Base-by-base conservation (phyloP, 306 rosid species). In the Morella rubra region DNA sequence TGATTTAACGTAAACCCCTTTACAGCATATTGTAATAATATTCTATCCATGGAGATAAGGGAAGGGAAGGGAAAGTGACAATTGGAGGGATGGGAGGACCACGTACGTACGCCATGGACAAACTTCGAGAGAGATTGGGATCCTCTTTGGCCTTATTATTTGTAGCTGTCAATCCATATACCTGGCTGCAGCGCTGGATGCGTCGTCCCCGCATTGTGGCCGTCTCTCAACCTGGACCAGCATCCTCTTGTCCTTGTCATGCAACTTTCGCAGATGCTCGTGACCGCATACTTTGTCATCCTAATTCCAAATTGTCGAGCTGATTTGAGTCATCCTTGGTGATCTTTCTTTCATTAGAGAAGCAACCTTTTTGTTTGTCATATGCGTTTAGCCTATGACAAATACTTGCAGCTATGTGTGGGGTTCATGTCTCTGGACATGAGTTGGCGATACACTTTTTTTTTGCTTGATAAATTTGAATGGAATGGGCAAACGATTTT, bases 111-210 rank as follows among this genome's bases (percentile, higher is more conserved):
- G 22, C 47, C 3, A 46, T 14, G 18, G 22, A 19, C 49, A 41
- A 70, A 11, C 58, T 12, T 7, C 22, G 44, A n/a, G 72, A 40
- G 53, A 73, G 12, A 40, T 11, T 15, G 69, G 72, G 71, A 41
- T 11, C 46, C 47, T 55, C 62, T 80, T 19, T 80, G 72, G 71
- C 69, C 82, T 77, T 5, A 8, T 52, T 22, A 15, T 14, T 6
- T 50, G 77, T 68, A 73, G 80, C 75, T 77, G 67, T 75, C 80
- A 74, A 20, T 61, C 84, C 79, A 61, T 53, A 22, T 56, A 27
- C 32, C 42, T 70, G 69, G 72, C 72, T 68, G 19, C 13, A 73
- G 79, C 47, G 69, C 77, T 37, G 77, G 71, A 62, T 53, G 60
- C 81, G 73, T 53, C 79, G 66, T 60, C 72, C 66, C 44, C 76